Evolutionary conservation across 2,329 filamentous ascomycete genomes (phyloP), one percentile per base, ranked within the genome.

Genomic region (Fusarium fujikuroi): DNA sequence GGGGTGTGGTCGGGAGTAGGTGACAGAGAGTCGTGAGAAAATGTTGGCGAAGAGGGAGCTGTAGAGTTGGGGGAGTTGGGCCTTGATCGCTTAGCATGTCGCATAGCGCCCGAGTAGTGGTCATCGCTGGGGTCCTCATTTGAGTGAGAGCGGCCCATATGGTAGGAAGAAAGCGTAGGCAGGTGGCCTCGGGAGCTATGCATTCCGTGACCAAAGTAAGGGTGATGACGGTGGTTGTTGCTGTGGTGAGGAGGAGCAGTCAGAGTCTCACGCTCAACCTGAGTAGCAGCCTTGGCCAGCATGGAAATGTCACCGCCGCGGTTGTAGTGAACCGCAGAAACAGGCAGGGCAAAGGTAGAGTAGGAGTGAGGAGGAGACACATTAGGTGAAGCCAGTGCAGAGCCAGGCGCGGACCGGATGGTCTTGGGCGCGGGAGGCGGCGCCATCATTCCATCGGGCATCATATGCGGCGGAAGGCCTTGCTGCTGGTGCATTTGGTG

Each of bases 1-100:
- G 95, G 95, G n/a, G 96, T 98, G 85, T 98, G 95, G 79, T 98
- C 95, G 16, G 95, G 96, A 4, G 95, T 99, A 9, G 95, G 96
- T 15, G 95, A 98, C 52, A 95, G 89, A 16, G 95, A 98, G 83
- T 97, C 95, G 84, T 98, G 95, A 5, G 95, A 98, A 82, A 98
- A 97, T 7, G 95, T 98, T 32, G 95, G 95, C 37, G 95, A 98
- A 32, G 95, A 97, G 25, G 96, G 96, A 53, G 95, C 95, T 5
- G 95, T 98, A 14, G 95, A 98, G 84, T 97, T 94, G 60, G 95
- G 96, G 40, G 95, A 98, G 81, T 95, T 96, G 47, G 96, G 95
- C 76, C 95, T 88, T 68, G 95, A 98, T 72, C 95, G 91, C 87
- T 98, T 98, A 32, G 92, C 89, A 77, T 92, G 90, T 68, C 93